These are phyloP conservation scores for Penicillium sp. DNA, from an alignment of 2,329 filamentous ascomycete genomes.

Conservation along the genomic window DNA sequence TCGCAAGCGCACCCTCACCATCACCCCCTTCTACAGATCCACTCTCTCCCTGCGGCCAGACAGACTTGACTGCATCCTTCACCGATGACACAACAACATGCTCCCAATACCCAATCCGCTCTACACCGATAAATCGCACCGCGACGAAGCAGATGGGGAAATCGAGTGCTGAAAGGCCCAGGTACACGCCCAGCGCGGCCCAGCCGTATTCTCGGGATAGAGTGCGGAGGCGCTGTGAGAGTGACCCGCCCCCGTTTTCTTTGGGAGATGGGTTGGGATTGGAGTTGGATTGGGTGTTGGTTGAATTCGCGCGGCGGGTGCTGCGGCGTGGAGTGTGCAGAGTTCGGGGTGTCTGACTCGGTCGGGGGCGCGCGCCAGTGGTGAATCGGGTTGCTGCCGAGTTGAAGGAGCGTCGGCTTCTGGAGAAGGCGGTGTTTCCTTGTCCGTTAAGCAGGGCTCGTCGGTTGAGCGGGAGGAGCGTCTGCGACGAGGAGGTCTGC, in stretches of 20 bases:
- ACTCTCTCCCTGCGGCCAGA: slow-evolving; percentile 44
- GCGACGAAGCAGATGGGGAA: slow-evolving; percentile 95
- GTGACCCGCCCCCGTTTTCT: slow-evolving; percentile 51
- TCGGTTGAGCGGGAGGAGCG: neutral
- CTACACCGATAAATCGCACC: slow-evolving; percentile 79
- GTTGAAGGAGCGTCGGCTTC: slow-evolving; percentile 5
- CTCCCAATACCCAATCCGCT: slow-evolving; percentile 71
- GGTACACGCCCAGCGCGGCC: slow-evolving; percentile 89
- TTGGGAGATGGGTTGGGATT: slow-evolving; percentile 19
- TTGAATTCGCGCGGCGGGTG: slow-evolving; percentile 35
- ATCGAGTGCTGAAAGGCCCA: slow-evolving; percentile 79
- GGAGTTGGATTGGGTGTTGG: slow-evolving; percentile 25
- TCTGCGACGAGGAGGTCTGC: neutral
- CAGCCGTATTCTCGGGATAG: slow-evolving; percentile 93
- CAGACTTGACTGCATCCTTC: slow-evolving; percentile 34
- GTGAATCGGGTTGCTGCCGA: neutral
- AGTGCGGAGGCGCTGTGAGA: slow-evolving; percentile 76
- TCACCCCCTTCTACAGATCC: slow-evolving; percentile 14
- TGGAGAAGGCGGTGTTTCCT: neutral
- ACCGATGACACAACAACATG: slow-evolving; percentile 47
- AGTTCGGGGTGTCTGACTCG: neutral
- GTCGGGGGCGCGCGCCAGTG: neutral
- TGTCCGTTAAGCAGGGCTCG: neutral
- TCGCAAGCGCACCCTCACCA: slow-evolving; percentile 53
- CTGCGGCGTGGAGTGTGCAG: slow-evolving; percentile 13